These are phyloP conservation scores for Elaphomyces granulatus DNA, from an alignment of 495 filamentous ascomycete genomes.

Conservation along the genomic window DNA sequence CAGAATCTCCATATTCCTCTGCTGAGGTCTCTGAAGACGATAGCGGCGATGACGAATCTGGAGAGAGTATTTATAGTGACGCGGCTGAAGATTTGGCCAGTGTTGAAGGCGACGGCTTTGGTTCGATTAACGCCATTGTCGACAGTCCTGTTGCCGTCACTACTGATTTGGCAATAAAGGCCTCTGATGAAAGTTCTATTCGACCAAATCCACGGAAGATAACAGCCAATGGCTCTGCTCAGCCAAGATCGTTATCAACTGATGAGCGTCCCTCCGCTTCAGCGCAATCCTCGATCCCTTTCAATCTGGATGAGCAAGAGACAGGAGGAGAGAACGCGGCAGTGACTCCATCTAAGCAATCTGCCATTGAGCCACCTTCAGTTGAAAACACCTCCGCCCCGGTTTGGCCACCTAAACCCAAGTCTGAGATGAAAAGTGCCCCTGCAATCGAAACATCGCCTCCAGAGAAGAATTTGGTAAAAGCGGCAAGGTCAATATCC, in stretches of 20 bases:
- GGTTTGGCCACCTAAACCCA: constrained; percentile 3
- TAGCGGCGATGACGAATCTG: constrained; percentile 34
- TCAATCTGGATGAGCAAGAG: too few relatives aligned
- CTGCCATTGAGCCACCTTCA: constrained; percentile 7
- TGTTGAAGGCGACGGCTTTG: constrained; percentile 56
- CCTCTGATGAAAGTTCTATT: constrained; percentile 3
- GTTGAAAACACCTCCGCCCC: too few relatives aligned
- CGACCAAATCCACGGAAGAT: background rate
- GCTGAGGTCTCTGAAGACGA: constrained; percentile 4
- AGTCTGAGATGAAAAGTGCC: too few relatives aligned
- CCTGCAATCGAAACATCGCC: too few relatives aligned
- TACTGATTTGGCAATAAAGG: constrained; percentile 1
- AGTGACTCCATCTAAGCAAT: constrained; percentile 12
- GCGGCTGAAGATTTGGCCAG: constrained; percentile 66
- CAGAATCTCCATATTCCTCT: background rate
- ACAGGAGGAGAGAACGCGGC: too few relatives aligned
- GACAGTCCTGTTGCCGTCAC: constrained; percentile 35
- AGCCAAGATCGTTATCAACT: too few relatives aligned
- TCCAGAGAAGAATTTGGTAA: too few relatives aligned
- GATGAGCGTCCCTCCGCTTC: too few relatives aligned
- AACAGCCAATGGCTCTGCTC: background rate
- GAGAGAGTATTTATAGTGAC: constrained; percentile 71
- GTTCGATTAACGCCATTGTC: constrained; percentile 73
- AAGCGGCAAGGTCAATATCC: too few relatives aligned
- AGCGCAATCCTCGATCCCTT: too few relatives aligned